Conservation (phyloP, 1,284 basidiomycete species). For the Ustilago hordei region DNA sequence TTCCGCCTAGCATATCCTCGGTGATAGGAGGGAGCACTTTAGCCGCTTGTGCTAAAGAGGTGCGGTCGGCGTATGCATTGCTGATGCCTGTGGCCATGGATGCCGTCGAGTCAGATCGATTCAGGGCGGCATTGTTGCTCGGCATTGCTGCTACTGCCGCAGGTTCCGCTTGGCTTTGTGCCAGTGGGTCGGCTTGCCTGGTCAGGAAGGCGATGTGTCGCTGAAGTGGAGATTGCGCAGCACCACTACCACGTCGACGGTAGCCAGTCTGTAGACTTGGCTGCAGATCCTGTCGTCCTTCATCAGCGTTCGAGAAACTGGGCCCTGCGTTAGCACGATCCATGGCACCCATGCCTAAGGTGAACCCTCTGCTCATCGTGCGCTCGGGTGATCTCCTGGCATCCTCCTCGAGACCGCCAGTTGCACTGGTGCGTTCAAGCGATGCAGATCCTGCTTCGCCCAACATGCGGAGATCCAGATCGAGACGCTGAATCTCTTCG, state of each 20-base stretch:
- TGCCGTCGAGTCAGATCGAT: slow-evolving; percentile 17
- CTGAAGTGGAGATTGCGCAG: slow-evolving; percentile 44
- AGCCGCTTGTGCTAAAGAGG: slow-evolving; percentile 1
- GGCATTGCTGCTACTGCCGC: neutral
- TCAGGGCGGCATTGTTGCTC: slow-evolving; percentile 6
- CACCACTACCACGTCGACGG: slow-evolving; percentile 16
- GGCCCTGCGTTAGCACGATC: slow-evolving; percentile 22
- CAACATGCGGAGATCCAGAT: slow-evolving; percentile 44
- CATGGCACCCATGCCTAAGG: slow-evolving; percentile 43
- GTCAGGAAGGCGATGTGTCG: slow-evolving; percentile 50
- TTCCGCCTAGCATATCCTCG: slow-evolving; percentile 41
- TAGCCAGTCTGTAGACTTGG: slow-evolving; percentile 16
- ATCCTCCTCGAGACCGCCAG: slow-evolving; percentile 26
- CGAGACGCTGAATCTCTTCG: slow-evolving; percentile 77
- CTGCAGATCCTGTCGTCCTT: slow-evolving; percentile 41
- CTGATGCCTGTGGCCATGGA: slow-evolving; percentile 3
- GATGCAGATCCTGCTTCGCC: slow-evolving; percentile 18
- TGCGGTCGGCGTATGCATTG: slow-evolving; percentile 11
- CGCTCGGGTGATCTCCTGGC: slow-evolving; percentile 33
- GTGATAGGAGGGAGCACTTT: slow-evolving; percentile 33
- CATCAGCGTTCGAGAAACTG: slow-evolving; percentile 25
- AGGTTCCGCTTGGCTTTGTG: slow-evolving; percentile 1
- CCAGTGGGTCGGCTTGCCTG: slow-evolving; percentile 23
- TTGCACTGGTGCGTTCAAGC: slow-evolving; percentile 15
- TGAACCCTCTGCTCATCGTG: slow-evolving; percentile 37